Conservation (phyloP, 768 basidiomycete species). For the Boletellus ananiceps region DNA sequence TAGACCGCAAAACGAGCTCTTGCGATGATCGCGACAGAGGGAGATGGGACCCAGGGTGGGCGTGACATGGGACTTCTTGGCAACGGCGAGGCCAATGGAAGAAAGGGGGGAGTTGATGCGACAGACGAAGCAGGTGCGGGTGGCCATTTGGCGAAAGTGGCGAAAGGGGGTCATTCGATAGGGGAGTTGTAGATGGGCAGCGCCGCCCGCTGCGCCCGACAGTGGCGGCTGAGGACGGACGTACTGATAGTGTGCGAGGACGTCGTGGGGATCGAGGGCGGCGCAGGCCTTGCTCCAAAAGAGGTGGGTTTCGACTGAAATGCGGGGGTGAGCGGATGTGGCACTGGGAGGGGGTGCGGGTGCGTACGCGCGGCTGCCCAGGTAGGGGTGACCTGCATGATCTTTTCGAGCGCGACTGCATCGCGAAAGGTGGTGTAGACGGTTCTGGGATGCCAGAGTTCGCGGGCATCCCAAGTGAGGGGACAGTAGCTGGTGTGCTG, state of each 20-base stretch:
- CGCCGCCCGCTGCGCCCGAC: slow-evolving; percentile 26
- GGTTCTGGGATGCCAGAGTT: slow-evolving; percentile 58
- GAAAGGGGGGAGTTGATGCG: slow-evolving; percentile 58
- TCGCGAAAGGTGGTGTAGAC: slow-evolving; percentile 62
- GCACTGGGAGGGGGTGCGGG: neutral
- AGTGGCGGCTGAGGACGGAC: slow-evolving; percentile 36
- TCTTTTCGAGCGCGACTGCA: slow-evolving; percentile 51
- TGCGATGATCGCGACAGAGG: slow-evolving; percentile 63
- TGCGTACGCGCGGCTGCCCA: slow-evolving; percentile 60
- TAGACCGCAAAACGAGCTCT: slow-evolving; percentile 58
- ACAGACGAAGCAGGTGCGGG: slow-evolving; percentile 59
- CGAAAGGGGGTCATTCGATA: slow-evolving; percentile 47
- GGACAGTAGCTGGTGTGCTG: slow-evolving; percentile 44
- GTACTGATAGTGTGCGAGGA: slow-evolving; percentile 45
- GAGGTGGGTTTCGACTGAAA: slow-evolving; percentile 60
- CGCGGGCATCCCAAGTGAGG: slow-evolving; percentile 42
- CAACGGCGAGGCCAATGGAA: slow-evolving; percentile 45
- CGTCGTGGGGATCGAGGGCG: slow-evolving; percentile 59
- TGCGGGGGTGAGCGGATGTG: slow-evolving; percentile 5
- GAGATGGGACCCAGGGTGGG: slow-evolving; percentile 43
- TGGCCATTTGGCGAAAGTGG: slow-evolving; percentile 58
- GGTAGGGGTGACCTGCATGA: slow-evolving; percentile 59
- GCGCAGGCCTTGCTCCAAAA: slow-evolving; percentile 67
- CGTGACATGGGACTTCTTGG: slow-evolving; percentile 43
- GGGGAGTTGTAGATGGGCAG: slow-evolving; percentile 30